Evolutionary conservation across 2,329 filamentous ascomycete genomes (phyloP), one percentile per base, ranked within the genome.

Genomic region (Aspergillus sp.): DNA sequence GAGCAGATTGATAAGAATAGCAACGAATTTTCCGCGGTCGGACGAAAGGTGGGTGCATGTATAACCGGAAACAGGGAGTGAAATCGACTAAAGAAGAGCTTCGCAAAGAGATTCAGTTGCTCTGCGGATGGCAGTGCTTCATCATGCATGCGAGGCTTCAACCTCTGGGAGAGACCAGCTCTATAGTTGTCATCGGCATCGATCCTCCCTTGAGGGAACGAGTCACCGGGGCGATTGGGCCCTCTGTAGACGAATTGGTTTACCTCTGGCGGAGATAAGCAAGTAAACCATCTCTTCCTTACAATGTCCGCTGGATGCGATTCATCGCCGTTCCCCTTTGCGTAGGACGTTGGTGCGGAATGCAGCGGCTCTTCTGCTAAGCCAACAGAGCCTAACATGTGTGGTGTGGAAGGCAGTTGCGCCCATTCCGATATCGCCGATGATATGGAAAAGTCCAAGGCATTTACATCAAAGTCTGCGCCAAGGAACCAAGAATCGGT

Each of bases 1-100:
- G 75, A 77, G 57, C 75, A 78, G 13, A 78, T 73, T 0, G 75
- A 77, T 36, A 77, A 50, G 2, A 77, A 66, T 1, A 77, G 60
- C 21, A 75, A 62, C 7, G 73, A 72, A 15, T 70, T 72, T 54
- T 71, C 64, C 8, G 62, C 55, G 2, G 64, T 66, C 11, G 70
- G 70, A 8, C 67, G 59, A 11, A 67, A 66, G 1, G 64, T 62
- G 0, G 66, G 61, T 1, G 54, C 39, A 59, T 69, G 66, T 7
- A 68, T 58, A 3, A 67, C 51, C 17, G 66, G 64, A 11, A 68
- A 56, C 1, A 64, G 59, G 1, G 59, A 42, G 17, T 58, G 42
- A 13, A 56, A 56, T 5, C 50, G 53, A 47, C 57, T 59, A 32
- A 67, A 67, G 27, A 60, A 67, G 15, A 67, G 62, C 17, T 65